phyloP scores from a whole-genome alignment of 805 yeast species.

The Candida pini region DNA sequence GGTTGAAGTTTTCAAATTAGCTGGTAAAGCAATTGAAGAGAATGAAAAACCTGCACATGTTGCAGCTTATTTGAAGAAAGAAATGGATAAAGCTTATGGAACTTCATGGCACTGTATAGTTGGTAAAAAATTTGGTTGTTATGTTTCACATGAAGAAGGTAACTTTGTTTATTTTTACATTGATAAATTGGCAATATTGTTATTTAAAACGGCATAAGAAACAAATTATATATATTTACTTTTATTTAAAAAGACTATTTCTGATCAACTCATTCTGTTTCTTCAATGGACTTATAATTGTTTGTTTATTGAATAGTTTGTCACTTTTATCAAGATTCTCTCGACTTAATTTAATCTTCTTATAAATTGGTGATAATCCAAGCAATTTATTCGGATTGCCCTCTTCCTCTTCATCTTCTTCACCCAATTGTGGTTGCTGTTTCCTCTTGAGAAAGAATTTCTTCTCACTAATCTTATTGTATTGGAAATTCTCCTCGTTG shows the following conservation, averaged over 20 bases:
- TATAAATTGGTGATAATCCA: constrained; percentile 18
- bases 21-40: constrained; percentile 38
- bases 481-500: too few species aligned
- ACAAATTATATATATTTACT: background rate
- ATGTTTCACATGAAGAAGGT: constrained; percentile 73
- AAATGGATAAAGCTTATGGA: constrained; percentile 57
- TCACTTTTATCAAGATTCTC: constrained; percentile 2
- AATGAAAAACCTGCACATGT: constrained; percentile 52
- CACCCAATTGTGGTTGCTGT: constrained; percentile 7
- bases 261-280: constrained; percentile 13
- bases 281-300: constrained; percentile 20
- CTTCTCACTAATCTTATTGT: too few species aligned
- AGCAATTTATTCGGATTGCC: constrained; percentile 1
- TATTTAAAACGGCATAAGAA: constrained; percentile 60
- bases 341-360: constrained; percentile 12
- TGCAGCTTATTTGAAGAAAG: constrained; percentile 60
- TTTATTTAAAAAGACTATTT: constrained; percentile 14
- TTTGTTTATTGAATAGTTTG: too few species aligned
- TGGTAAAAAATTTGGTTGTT: constrained; percentile 74
- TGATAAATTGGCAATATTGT: constrained; percentile 60
- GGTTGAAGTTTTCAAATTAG: constrained; percentile 40
- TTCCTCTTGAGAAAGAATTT: too few species aligned
- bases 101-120: constrained; percentile 79
- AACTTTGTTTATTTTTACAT: constrained; percentile 66
- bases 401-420: constrained; percentile 6